These are phyloP conservation scores for Nephelium lappaceum DNA, from an alignment of 345 rosid genomes.

Conservation along the genomic window DNA sequence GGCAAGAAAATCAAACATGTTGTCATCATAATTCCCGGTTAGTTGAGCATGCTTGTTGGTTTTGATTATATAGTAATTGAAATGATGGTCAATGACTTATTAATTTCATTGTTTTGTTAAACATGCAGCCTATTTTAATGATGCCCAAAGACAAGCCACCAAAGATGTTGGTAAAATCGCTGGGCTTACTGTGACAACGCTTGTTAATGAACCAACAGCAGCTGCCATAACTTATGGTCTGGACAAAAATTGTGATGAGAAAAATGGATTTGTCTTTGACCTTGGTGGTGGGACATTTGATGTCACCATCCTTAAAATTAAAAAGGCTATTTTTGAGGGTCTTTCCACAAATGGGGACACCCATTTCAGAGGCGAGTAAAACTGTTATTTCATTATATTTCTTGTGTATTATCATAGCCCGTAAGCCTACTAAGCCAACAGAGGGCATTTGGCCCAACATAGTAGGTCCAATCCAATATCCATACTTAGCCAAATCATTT, in stretches of 20 bases:
- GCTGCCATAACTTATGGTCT: conserved; percentile 96
- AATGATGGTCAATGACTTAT: background rate
- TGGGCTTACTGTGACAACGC: conserved; percentile 94
- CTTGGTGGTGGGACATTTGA: too few species aligned
- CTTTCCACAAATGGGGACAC: conserved; percentile 98
- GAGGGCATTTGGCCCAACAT: too few species aligned
- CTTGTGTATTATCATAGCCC: background rate
- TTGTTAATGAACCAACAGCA: conserved; percentile 98
- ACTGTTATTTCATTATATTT: background rate
- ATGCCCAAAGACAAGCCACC: conserved; percentile 98
- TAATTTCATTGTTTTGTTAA: conserved; percentile 7
- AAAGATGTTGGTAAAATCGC: conserved; percentile 96
- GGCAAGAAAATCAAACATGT: too few species aligned
- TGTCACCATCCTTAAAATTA: conserved; percentile 93
- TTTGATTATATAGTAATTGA: background rate
- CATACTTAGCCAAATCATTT: too few species aligned
- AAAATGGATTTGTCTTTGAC: conserved; percentile 95
- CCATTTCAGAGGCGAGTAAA: conserved; percentile 86
- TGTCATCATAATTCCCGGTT: too few species aligned
- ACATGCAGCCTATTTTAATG: conserved; percentile 90
- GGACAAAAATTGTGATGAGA: conserved; percentile 96
- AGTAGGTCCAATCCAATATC: conserved; percentile 91
- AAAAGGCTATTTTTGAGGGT: conserved; percentile 93
- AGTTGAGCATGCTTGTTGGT: background rate
- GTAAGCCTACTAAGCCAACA: too few species aligned